Conservation (phyloP, 2,329 filamentous ascomycete genomes). For the Neofusicoccum umdonicola region DNA sequence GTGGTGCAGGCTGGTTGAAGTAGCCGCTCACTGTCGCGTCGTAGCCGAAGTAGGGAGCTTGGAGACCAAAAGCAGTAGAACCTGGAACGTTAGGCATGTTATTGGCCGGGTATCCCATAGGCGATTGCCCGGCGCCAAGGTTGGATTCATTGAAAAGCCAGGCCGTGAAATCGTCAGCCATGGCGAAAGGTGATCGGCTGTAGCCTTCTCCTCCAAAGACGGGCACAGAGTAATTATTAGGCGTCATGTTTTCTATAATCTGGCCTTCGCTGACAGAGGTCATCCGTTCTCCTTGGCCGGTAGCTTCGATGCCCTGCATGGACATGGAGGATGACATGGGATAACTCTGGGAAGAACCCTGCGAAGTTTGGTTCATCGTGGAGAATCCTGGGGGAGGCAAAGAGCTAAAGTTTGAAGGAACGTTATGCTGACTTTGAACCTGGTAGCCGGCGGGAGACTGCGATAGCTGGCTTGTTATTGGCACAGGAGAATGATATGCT, state of each 20-base stretch:
- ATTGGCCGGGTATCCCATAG: constrained; percentile 35
- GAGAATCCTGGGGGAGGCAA: constrained; percentile 60
- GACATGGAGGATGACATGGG: constrained; percentile 16
- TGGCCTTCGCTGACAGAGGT: constrained; percentile 36
- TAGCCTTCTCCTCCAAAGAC: constrained; percentile 83
- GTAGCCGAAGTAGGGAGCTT: constrained; percentile 51
- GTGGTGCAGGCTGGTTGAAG: constrained; percentile 50
- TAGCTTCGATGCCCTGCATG: constrained; percentile 39
- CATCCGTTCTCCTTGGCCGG: constrained; percentile 33
- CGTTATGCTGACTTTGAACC: constrained; percentile 57
- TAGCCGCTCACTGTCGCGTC: constrained; percentile 50
- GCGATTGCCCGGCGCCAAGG: constrained; percentile 40
- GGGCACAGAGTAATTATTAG: constrained; percentile 65
- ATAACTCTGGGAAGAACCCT: constrained; percentile 22
- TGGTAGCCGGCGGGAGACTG: constrained; percentile 49
- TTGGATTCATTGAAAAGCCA: constrained; percentile 75
- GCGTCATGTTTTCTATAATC: constrained; percentile 46
- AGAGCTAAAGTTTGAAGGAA: constrained; percentile 58
- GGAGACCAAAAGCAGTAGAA: constrained; percentile 41
- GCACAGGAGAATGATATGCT: constrained; percentile 46
- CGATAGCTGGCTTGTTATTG: constrained; percentile 43
- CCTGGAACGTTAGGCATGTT: constrained; percentile 40
- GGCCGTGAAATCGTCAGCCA: constrained; percentile 83
- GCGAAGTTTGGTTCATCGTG: constrained; percentile 28
- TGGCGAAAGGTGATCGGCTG: constrained; percentile 82